Conservation (phyloP, 1,284 basidiomycete genomes). For the Binderoboletus segoi region DNA sequence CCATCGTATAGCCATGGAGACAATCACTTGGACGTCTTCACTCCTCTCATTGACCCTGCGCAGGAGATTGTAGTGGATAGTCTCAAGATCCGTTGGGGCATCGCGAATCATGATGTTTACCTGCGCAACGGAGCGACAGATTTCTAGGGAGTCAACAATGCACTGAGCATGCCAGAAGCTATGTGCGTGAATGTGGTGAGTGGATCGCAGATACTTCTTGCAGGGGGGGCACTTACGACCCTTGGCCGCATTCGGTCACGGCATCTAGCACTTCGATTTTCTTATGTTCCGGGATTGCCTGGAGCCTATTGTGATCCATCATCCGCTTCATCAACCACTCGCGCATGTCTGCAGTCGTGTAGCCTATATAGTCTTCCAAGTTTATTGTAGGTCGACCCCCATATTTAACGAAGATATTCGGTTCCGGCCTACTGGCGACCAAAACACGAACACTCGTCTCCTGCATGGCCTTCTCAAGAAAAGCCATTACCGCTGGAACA, state of each 20-base stretch:
- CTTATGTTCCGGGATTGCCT: slow-evolving; percentile 26
- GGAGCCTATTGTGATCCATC: slow-evolving; percentile 24
- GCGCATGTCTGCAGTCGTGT: slow-evolving; percentile 25
- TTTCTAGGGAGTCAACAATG: slow-evolving; percentile 28
- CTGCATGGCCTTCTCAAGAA: slow-evolving; percentile 26
- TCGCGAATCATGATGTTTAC: slow-evolving; percentile 24
- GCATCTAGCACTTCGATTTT: slow-evolving; percentile 27
- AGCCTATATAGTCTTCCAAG: slow-evolving; percentile 27
- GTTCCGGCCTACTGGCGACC: slow-evolving; percentile 28
- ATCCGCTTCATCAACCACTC: slow-evolving; percentile 32
- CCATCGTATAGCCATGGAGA: slow-evolving; percentile 29
- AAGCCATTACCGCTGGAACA: slow-evolving; percentile 18
- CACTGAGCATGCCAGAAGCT: slow-evolving; percentile 35
- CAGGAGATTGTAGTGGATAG: slow-evolving; percentile 27
- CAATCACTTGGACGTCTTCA: slow-evolving; percentile 29
- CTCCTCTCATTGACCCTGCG: slow-evolving; percentile 26
- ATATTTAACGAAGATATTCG: slow-evolving; percentile 22
- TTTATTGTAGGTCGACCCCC: slow-evolving; percentile 20
- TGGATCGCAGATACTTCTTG: background rate
- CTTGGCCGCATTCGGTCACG: slow-evolving; percentile 11
- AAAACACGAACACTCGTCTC: slow-evolving; percentile 29
- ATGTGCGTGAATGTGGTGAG: background rate
- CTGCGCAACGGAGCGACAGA: slow-evolving; percentile 28
- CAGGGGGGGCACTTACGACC: slow-evolving; percentile 23
- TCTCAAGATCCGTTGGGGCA: slow-evolving; percentile 25